phyloP scores from a whole-genome alignment of 768 basidiomycete genomes.

The Leccinum subtestaceum region DNA sequence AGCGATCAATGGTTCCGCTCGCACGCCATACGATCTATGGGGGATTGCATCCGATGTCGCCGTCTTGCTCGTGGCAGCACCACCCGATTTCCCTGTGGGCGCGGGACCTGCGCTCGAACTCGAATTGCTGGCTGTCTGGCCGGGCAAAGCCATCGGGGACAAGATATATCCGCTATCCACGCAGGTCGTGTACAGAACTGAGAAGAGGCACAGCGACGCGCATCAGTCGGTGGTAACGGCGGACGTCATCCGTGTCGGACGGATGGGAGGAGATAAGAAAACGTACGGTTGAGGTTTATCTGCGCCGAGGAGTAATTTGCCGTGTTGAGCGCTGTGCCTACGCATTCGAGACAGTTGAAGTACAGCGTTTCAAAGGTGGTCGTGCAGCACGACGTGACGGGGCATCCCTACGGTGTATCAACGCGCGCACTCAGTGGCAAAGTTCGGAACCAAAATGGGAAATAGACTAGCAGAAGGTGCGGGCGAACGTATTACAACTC shows the following conservation, averaged over 20 bases:
- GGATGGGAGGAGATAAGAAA: neutral
- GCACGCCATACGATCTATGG: neutral
- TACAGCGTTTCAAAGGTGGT: conserved; percentile 37
- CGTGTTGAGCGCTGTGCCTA: conserved; percentile 27
- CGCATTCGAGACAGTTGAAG: conserved; percentile 43
- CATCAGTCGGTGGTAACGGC: neutral
- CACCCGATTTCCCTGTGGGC: neutral
- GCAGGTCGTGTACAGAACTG: conserved; percentile 28
- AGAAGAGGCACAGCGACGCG: neutral
- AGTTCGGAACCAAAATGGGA: neutral
- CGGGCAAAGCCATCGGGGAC: conserved; percentile 24
- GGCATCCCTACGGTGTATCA: conserved; percentile 27
- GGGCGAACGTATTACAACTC: conserved; percentile 2
- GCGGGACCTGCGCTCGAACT: conserved; percentile 4
- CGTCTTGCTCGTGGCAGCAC: neutral
- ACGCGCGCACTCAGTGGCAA: neutral
- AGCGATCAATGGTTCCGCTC: conserved; percentile 3
- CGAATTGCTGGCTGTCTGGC: conserved; percentile 21
- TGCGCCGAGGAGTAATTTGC: conserved; percentile 32
- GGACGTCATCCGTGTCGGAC: neutral
- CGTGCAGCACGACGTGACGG: conserved; percentile 38
- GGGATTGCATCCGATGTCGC: conserved; percentile 3
- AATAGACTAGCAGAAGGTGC: neutral
- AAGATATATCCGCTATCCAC: conserved; percentile 25
- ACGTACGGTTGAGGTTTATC: conserved; percentile 35